phyloP scores from a whole-genome alignment of 73 alveolate genomes.

The Paramecium pentaurelia region DNA sequence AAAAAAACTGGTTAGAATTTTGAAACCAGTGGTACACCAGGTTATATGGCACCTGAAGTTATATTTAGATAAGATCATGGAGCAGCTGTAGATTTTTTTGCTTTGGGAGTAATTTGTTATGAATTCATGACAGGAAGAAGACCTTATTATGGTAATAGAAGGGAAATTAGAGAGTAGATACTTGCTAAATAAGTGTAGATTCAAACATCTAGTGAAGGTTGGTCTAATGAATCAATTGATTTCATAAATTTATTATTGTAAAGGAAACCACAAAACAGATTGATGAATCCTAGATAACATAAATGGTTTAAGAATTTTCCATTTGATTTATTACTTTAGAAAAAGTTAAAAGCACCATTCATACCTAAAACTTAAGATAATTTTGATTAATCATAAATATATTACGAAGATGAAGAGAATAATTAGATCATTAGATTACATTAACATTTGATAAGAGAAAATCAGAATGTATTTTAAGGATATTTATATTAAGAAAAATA shows the following conservation, averaged over 20 bases:
- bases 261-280: neutral
- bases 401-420: neutral
- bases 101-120: constrained; percentile 79
- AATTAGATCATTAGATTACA: neutral
- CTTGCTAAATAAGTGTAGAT: constrained; percentile 75
- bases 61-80: constrained; percentile 79
- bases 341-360: constrained; percentile 63
- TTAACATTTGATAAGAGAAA: neutral
- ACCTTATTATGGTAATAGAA: constrained; percentile 78
- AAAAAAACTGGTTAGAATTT: constrained; percentile 82
- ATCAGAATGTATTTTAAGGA: neutral
- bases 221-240: constrained; percentile 83
- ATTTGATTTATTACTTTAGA: constrained; percentile 64
- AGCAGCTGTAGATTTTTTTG: constrained; percentile 73
- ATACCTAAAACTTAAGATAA: constrained; percentile 66
- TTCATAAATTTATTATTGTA: constrained; percentile 71
- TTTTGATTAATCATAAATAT: constrained; percentile 53
- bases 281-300: constrained; percentile 51
- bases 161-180: constrained; percentile 86
- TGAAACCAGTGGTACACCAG: constrained; percentile 94
- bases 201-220: constrained; percentile 65
- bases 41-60: constrained; percentile 84
- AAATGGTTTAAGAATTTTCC: constrained; percentile 72
- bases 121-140: constrained; percentile 84
- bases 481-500: neutral